These are phyloP conservation scores for Elsinoe arachidis DNA, from an alignment of 2,329 filamentous ascomycete genomes.

Conservation along the genomic window DNA sequence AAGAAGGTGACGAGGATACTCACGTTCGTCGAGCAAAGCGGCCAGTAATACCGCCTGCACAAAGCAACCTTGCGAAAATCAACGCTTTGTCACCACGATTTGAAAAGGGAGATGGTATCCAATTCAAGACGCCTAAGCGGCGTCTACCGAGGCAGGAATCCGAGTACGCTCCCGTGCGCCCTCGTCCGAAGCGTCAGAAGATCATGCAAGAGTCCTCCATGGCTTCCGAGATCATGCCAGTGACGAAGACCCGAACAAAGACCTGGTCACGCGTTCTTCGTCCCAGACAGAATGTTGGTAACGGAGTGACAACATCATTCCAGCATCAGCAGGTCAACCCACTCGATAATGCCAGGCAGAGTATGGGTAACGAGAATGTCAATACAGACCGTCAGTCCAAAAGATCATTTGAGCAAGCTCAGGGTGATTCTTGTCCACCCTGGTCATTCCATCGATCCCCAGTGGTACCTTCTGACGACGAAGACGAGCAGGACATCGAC, in stretches of 20 bases:
- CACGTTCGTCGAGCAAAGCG: no score
- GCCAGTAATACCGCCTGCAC: not conserved
- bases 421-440: not conserved
- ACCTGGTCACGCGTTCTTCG: not conserved
- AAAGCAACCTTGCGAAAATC: no score
- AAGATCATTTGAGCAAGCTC: not conserved
- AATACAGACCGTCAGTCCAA: no score
- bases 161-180: not conserved
- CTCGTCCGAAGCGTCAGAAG: not conserved
- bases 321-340: no score
- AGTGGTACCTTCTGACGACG: not conserved
- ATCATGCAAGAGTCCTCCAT: not conserved
- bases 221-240: not conserved
- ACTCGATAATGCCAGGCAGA: no score
- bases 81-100: no score
- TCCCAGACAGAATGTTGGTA: not conserved
- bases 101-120: no score
- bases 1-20: not conserved
- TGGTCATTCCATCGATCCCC: not conserved
- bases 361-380: no score
- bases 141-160: not conserved
- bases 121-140: not conserved
- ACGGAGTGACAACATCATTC: no score
- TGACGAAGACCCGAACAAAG: not conserved
- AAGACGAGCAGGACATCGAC: conserved; percentile 3